Base-by-base conservation (phyloP, 169 alveolate species). In the Babesia bovis region DNA sequence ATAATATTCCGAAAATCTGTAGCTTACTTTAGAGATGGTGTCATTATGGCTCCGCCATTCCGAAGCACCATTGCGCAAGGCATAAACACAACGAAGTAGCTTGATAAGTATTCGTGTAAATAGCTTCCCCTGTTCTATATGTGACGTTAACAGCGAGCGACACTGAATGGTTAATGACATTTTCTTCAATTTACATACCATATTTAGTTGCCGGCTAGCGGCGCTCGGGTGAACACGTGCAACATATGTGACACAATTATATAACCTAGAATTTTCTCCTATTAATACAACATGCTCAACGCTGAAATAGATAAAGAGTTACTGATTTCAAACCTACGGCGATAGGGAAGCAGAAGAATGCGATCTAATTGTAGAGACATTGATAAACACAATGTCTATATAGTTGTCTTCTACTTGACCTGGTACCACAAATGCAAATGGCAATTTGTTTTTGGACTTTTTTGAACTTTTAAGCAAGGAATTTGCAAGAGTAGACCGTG, bases 1-100 rank as follows among this genome's bases (percentile, higher is more conserved):
- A 42, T 38, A 36, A 28, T n/a, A 44, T 36, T 9, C 35, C 33
- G 5, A 17, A 0, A n/a, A 15, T 13, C 19, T 9, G 6, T 1
- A 4, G 47, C 65, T 4, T 49, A 76, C 85, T 71, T 76, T 76
- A 4, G 69, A 6, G 10, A 76, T 76, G 6, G 21, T 56, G 13
- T 76, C 81, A 1, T 25, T 53, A 41, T 49, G 26, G 23, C 40
- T 35, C 12, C 77, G 66, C 85, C 74, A 50, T 26, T 66, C 50
- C 1, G 68, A 21, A 1, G 82, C 63, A 12, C 45, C 32, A n/a
- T 32, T 30, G 19, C 47, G 35, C 50, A 32, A 25, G 3, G 82
- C 85, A 26, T 36, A 45, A 41, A 66, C 78, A 25, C 56, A 66
- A 9, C 85, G 45, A 49, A 60, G 6, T 35, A 76, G 57, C 50